phyloP scores from a whole-genome alignment of 345 rosid genomes.

The Murraya koenigii region DNA sequence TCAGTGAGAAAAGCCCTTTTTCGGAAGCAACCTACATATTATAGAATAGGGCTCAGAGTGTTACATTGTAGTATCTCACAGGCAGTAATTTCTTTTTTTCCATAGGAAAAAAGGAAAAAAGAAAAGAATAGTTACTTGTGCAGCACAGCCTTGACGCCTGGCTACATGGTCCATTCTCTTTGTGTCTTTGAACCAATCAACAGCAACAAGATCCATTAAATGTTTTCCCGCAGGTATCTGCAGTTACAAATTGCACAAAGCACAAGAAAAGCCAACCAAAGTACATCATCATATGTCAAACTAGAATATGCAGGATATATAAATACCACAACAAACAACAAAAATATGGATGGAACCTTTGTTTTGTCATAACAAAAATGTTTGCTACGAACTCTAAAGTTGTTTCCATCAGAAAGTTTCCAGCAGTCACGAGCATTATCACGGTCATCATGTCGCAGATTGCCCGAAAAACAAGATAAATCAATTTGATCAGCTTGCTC shows the following conservation, averaged over 20 bases:
- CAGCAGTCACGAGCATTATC: constrained; percentile 92
- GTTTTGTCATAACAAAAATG: constrained; percentile 79
- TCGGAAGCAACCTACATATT: constrained; percentile 59
- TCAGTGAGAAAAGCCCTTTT: constrained; percentile 41
- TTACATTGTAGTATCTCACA: background rate
- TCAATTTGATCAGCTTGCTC: constrained; percentile 60
- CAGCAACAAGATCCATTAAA: constrained; percentile 97
- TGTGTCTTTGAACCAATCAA: constrained; percentile 97
- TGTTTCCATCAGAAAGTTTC: constrained; percentile 81
- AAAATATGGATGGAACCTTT: constrained; percentile 48
- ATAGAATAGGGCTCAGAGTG: background rate
- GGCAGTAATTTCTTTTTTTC: background rate
- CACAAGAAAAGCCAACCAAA: constrained; percentile 4
- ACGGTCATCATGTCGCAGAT: constrained; percentile 74
- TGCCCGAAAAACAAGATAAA: constrained; percentile 82
- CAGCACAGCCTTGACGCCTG: constrained; percentile 91
- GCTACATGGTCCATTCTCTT: constrained; percentile 97
- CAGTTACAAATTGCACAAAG: constrained; percentile 23
- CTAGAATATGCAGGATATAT: background rate
- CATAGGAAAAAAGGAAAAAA: background rate
- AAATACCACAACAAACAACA: constrained; percentile 12
- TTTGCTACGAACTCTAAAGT: constrained; percentile 94
- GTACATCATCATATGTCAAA: background rate
- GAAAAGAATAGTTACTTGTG: constrained; percentile 53
- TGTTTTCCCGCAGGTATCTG: constrained; percentile 96